Percentiles rank a stretch among this genome's conserved stretches.
These are phyloP conservation scores for Tetrahymena elliotti DNA, from an alignment of 73 alveolate genomes.

Conservation along the genomic window DNA sequence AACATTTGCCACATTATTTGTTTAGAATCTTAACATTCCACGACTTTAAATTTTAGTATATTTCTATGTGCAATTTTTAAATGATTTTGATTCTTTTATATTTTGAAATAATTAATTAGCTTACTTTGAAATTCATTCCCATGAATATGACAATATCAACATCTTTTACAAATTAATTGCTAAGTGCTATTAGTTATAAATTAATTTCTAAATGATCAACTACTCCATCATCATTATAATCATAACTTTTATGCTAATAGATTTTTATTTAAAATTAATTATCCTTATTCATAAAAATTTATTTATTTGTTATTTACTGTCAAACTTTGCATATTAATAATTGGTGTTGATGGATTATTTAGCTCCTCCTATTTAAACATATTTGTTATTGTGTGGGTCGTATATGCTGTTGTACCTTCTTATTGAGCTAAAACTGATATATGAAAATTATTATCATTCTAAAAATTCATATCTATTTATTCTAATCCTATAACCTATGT, in stretches of 20 bases:
- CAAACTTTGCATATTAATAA: not conserved
- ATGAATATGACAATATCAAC: not conserved
- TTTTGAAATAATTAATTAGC: not conserved
- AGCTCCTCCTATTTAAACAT: not conserved
- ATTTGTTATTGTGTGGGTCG: not conserved
- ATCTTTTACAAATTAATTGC: no score
- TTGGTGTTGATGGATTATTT: not conserved
- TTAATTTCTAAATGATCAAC: not conserved
- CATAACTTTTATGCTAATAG: not conserved
- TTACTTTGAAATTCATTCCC: not conserved
- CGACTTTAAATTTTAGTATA: not conserved
- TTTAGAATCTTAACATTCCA: not conserved
- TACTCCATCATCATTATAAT: not conserved
- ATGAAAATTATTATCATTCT: not conserved
- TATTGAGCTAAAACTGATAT: not conserved
- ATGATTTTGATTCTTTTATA: not conserved
- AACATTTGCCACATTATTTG: not conserved
- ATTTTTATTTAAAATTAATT: not conserved
- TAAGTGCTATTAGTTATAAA: no score
- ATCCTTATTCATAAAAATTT: no score
- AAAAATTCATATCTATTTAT: not conserved
- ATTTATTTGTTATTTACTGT: not conserved
- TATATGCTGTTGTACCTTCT: not conserved
- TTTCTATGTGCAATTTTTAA: not conserved
- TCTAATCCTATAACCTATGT: not conserved